Conservation (phyloP, 306 rosid genomes). For the Vigna nakashimae region DNA sequence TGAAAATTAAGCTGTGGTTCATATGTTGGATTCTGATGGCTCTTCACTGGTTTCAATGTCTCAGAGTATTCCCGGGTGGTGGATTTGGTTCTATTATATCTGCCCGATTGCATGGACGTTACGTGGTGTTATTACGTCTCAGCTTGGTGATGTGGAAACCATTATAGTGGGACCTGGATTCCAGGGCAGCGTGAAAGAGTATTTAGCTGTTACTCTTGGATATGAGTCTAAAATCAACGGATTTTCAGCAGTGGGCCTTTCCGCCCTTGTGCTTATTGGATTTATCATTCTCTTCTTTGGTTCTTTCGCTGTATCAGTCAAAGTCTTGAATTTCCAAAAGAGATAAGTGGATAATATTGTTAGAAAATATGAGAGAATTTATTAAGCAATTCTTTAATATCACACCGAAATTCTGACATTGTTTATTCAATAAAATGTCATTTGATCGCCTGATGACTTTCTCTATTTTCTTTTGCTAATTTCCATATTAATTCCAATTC, state of each 20-base stretch:
- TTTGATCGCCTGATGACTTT: no score
- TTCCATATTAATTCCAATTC: no score
- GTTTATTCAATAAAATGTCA: constrained; percentile 10
- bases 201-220: constrained; percentile 64
- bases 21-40: constrained; percentile 1
- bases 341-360: constrained; percentile 50
- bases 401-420: not conserved
- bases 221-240: constrained; percentile 59
- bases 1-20: not conserved
- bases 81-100: constrained; percentile 95
- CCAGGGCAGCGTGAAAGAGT: constrained; percentile 75
- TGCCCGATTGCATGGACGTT: constrained; percentile 93
- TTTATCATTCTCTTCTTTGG: constrained; percentile 70
- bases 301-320: constrained; percentile 75
- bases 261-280: constrained; percentile 64
- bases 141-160: constrained; percentile 85
- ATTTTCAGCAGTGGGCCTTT: constrained; percentile 52
- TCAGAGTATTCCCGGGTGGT: constrained; percentile 84
- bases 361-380: not conserved
- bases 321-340: constrained; percentile 76
- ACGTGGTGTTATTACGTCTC: constrained; percentile 82
- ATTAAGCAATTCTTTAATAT: constrained; percentile 3
- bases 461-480: no score
- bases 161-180: constrained; percentile 69
- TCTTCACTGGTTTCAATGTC: constrained; percentile 5